Base-by-base conservation (phyloP, 306 rosid species). In the Quercus ilex region DNA sequence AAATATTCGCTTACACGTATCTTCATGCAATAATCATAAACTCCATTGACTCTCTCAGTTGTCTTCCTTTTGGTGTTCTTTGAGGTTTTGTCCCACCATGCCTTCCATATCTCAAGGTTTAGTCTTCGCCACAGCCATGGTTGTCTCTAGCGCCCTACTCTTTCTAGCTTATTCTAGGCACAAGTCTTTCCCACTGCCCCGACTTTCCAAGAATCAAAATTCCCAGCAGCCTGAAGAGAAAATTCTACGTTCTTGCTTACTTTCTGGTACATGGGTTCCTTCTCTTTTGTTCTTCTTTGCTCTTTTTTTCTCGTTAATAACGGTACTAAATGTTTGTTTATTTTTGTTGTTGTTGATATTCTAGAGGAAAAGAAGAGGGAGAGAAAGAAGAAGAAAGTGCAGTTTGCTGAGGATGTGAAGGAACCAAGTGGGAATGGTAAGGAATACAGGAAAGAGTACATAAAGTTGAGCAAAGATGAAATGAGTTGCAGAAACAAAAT, bases 321-420 rank as follows among this genome's bases (percentile, higher is more conserved):
- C 4, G 71, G 30, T 6, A 65, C 15, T 33, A 31, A 56, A 2
- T 59, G 63, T 75, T 51, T 33, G 8, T 10, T 20, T 55, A 9
- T 3, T 52, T 43, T 59, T 55, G n/a, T n/a, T n/a, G n/a, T 49
- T 10, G 57, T 26, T 6, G 4, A 60, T 26, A 53, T 81, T 70
- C 14, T 77, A 80, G 87, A 84, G 55, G 88, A 82, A 56, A 90
- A 78, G 88, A 92, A 80, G 52, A 77, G 33, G 81, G 87, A 64
- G 19, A 86, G 76, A 18, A 86, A 79, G 81, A 90, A 82, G 80
- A 94, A 94, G 93, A 92, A 79, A 63, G 97, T 94, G 28, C 57
- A 86, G 53, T 94, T 94, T 75, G 96, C 91, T 1, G 94, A 86
- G 53, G 83, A 82, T 86, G 96, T 89, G 88, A 89, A 86, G 75